A percentile compares a stretch with the other conserved stretches of the same genome.
Evolutionary conservation across 139 green algal species (phyloP).

Genomic region (Chlamydomonas asymmetrica): DNA sequence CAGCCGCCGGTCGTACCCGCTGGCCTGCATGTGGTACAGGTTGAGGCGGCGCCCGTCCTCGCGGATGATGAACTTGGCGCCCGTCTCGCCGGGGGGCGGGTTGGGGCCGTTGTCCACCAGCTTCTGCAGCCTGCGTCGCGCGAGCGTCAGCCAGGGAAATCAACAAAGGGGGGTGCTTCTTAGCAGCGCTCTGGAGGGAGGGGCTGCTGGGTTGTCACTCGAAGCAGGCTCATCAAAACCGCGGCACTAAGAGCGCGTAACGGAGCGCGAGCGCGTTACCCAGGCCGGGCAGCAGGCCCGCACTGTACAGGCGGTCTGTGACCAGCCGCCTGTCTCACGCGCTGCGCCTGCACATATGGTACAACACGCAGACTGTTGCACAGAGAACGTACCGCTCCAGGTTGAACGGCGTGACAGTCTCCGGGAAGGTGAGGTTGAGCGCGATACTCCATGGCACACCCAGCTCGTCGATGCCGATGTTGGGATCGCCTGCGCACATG

Average conservation of each 20-base stretch:
- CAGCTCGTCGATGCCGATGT: slow-evolving; percentile 98
- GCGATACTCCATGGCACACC: slow-evolving; percentile 97
- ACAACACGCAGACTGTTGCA: neutral
- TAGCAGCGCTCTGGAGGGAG: too few species aligned
- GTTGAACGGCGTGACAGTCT: slow-evolving; percentile 91
- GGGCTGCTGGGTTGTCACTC: too few species aligned
- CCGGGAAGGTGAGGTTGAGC: slow-evolving; percentile 97
- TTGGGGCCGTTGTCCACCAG: slow-evolving; percentile 96
- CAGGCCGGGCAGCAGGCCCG: too few species aligned
- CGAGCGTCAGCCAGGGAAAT: too few species aligned
- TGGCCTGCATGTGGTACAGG: slow-evolving; percentile 74
- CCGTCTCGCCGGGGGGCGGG: slow-evolving; percentile 91
- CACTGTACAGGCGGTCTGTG: neutral
- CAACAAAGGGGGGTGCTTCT: too few species aligned
- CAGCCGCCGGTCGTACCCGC: slow-evolving; percentile 44
- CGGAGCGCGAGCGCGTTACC: too few species aligned
- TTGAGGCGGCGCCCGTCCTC: slow-evolving; percentile 94
- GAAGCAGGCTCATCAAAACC: too few species aligned
- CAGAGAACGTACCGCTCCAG: slow-evolving; percentile 51
- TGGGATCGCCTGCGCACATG: slow-evolving; percentile 94
- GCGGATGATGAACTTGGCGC: slow-evolving; percentile 95
- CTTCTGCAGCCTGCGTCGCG: slow-evolving; percentile 79
- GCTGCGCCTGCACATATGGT: neutral
- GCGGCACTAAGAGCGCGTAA: too few species aligned
- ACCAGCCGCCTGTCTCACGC: neutral